These are phyloP conservation scores for Vachellia collinsii DNA, from an alignment of 306 rosid genomes.

Conservation along the genomic window DNA sequence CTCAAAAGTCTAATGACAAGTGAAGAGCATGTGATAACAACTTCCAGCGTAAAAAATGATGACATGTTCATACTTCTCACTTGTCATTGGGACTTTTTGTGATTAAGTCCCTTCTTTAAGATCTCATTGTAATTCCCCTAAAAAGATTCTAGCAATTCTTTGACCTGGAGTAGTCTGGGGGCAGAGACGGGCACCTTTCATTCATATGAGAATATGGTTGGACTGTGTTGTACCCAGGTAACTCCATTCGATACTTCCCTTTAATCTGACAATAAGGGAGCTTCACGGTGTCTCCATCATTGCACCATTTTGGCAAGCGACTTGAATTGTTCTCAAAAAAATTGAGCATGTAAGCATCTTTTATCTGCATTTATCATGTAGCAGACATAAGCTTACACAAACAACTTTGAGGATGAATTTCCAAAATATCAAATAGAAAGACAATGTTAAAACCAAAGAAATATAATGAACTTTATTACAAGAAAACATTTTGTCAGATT, in stretches of 20 bases:
- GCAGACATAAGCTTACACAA: slow-evolving; percentile 19
- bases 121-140: not conserved
- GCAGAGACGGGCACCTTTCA: slow-evolving; percentile 91
- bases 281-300: slow-evolving; percentile 75
- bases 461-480: not conserved
- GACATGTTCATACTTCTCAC: too few relatives aligned
- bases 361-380: slow-evolving; percentile 64
- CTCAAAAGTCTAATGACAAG: too few relatives aligned
- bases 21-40: too few relatives aligned
- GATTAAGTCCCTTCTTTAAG: too few relatives aligned
- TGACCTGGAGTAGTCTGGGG: slow-evolving; percentile 68
- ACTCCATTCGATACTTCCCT: slow-evolving; percentile 88
- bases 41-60: too few relatives aligned
- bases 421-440: not conserved
- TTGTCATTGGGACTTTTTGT: too few relatives aligned
- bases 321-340: slow-evolving; percentile 80
- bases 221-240: slow-evolving; percentile 82
- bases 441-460: not conserved
- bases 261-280: slow-evolving; percentile 93
- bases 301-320: slow-evolving; percentile 94
- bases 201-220: slow-evolving; percentile 85
- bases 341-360: slow-evolving; percentile 90
- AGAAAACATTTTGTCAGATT: not conserved
- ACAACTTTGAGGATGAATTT: not conserved
- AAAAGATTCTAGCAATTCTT: slow-evolving; percentile 55